Percentiles rank a stretch among this genome's conserved stretches.
Conservation (phyloP, 768 basidiomycete species). For the Exsudoporus frostii region DNA sequence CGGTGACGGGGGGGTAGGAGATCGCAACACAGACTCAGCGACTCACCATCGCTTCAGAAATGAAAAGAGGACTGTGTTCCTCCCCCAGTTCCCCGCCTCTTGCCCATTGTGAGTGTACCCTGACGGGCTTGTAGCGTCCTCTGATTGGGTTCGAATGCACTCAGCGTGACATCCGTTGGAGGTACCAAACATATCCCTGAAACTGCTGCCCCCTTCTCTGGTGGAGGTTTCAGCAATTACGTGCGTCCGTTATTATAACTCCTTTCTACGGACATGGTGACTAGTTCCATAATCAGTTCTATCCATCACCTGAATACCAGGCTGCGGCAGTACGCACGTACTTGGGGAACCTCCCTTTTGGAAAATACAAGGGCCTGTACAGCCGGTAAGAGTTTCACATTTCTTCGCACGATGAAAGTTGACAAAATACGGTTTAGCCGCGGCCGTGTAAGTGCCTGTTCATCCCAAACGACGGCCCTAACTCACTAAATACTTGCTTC, state of each 20-base stretch:
- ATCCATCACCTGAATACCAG: slow-evolving; percentile 54
- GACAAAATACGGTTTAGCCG: slow-evolving; percentile 26
- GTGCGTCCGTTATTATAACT: slow-evolving; percentile 32
- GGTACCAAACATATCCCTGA: slow-evolving; percentile 62
- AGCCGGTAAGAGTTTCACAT: slow-evolving; percentile 43
- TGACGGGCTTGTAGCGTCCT: not conserved
- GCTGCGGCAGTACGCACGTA: slow-evolving; percentile 41
- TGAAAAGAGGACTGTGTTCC: slow-evolving; percentile 49
- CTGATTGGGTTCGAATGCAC: not conserved
- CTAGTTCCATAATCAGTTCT: slow-evolving; percentile 37
- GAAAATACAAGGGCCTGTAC: slow-evolving; percentile 56
- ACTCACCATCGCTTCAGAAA: slow-evolving; percentile 57
- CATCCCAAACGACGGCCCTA: no score
- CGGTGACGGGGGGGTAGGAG: slow-evolving; percentile 70
- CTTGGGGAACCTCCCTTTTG: slow-evolving; percentile 43
- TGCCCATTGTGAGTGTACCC: slow-evolving; percentile 48
- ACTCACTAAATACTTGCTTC: not conserved
- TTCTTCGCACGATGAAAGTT: not conserved
- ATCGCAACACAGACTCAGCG: slow-evolving; percentile 49
- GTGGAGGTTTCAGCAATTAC: slow-evolving; percentile 72
- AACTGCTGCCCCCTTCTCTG: slow-evolving; percentile 56
- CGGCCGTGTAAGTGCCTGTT: slow-evolving; percentile 47
- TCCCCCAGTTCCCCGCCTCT: slow-evolving; percentile 58
- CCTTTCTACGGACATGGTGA: slow-evolving; percentile 1
- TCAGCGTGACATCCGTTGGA: slow-evolving; percentile 70